phyloP scores from a whole-genome alignment of 257 asterid species.

The Buddleja alternifolia region DNA sequence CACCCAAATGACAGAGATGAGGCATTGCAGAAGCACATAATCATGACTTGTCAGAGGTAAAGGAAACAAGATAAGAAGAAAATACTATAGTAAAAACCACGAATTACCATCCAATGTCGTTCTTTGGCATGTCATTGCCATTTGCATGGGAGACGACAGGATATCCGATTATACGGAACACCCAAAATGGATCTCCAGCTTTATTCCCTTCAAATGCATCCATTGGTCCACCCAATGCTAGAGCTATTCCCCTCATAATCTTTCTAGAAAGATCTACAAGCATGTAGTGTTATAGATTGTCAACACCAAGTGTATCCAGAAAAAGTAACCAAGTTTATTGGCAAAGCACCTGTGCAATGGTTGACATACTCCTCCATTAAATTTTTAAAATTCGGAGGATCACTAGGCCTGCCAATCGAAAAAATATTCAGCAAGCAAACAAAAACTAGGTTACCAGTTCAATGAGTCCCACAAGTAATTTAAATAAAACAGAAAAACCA shows the following conservation, averaged over 20 bases:
- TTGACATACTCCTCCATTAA: constrained; percentile 75
- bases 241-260: constrained; percentile 91
- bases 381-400: constrained; percentile 62
- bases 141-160: constrained; percentile 51
- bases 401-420: constrained; percentile 62
- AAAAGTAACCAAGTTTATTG: constrained; percentile 1
- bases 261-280: constrained; percentile 75
- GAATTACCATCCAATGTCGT: constrained; percentile 76
- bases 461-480: neutral
- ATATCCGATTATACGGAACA: constrained; percentile 84
- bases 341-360: constrained; percentile 73
- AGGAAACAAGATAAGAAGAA: neutral
- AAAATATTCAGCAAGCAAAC: constrained; percentile 16
- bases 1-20: constrained; percentile 26
- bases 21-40: constrained; percentile 30
- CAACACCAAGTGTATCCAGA: neutral
- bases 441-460: constrained; percentile 10
- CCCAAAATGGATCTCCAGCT: constrained; percentile 99
- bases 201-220: constrained; percentile 65
- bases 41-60: constrained; percentile 29
- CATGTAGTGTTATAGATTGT: neutral
- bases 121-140: constrained; percentile 42
- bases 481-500: neutral
- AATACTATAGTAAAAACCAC: neutral
- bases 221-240: constrained; percentile 68